A percentile compares a stretch with the other conserved stretches of the same genome.
Evolutionary conservation across 148 eudicot species (phyloP).

Genomic region (Amaranthus palmeri): DNA sequence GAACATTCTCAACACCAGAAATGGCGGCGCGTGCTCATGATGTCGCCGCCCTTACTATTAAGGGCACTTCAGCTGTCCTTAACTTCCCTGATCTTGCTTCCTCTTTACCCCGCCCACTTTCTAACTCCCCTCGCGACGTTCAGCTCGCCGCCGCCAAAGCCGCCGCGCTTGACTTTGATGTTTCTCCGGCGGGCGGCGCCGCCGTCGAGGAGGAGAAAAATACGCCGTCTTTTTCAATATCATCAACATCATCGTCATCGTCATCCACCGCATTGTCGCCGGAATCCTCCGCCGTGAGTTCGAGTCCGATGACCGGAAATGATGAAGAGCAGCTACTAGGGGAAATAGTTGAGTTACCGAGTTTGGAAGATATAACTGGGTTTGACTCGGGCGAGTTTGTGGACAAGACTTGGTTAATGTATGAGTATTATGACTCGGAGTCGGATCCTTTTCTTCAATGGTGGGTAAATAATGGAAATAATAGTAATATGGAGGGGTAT

Average conservation of each 20-base stretch:
- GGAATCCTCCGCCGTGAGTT: conserved; percentile 12
- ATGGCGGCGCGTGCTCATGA: conserved; percentile 89
- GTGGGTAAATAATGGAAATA: conserved; percentile 23
- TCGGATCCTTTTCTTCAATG: conserved; percentile 18
- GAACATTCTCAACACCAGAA: conserved; percentile 64
- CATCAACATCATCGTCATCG: conserved; percentile 21
- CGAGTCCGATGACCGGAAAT: neutral
- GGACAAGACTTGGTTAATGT: conserved; percentile 35
- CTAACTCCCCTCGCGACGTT: conserved; percentile 54
- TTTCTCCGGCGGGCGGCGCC: neutral
- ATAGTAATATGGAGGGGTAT: conserved; percentile 15
- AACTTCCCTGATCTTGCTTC: conserved; percentile 59
- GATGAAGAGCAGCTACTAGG: conserved; percentile 40
- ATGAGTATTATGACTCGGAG: conserved; percentile 29
- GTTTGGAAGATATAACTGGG: conserved; percentile 33
- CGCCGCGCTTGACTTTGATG: conserved; percentile 41
- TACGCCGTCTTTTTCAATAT: neutral
- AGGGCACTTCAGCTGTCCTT: conserved; percentile 51
- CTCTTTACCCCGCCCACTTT: conserved; percentile 47
- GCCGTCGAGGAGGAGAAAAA: neutral
- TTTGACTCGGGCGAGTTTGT: conserved; percentile 38
- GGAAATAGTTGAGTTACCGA: conserved; percentile 61
- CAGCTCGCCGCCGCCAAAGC: conserved; percentile 60
- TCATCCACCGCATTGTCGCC: conserved; percentile 5
- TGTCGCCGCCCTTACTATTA: conserved; percentile 54